These are phyloP conservation scores for Claviceps pusilla DNA, from an alignment of 2,329 filamentous ascomycete species.

Conservation along the genomic window DNA sequence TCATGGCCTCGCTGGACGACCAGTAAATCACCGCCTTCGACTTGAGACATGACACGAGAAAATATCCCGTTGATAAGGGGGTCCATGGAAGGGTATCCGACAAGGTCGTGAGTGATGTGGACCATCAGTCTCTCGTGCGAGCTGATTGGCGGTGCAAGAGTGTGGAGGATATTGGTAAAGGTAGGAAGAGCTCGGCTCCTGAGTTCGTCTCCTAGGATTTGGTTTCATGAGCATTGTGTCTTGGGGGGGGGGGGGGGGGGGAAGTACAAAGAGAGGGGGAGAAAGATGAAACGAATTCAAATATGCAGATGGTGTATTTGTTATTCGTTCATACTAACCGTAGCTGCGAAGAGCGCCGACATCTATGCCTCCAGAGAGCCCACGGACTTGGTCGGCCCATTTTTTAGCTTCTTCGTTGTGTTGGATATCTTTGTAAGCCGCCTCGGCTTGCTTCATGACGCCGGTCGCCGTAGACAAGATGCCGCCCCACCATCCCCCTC, in stretches of 20 bases:
- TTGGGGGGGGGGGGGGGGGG: background rate
- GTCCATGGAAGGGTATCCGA: conserved; percentile 87
- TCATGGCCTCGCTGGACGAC: conserved; percentile 91
- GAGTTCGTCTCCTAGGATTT: conserved; percentile 60
- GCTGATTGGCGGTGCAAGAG: conserved; percentile 86
- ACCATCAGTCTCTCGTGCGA: conserved; percentile 94
- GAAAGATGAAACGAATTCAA: background rate
- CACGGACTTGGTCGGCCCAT: conserved; percentile 87
- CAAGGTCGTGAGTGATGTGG: conserved; percentile 90
- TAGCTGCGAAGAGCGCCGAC: conserved; percentile 53
- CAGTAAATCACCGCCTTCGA: conserved; percentile 87
- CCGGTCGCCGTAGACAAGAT: conserved; percentile 69
- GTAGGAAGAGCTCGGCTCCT: conserved; percentile 79
- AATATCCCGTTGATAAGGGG: conserved; percentile 86
- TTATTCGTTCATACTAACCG: conserved; percentile 13
- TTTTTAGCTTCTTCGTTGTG: conserved; percentile 92
- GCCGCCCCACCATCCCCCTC: conserved; percentile 81
- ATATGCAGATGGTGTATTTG: background rate
- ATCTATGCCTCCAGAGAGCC: conserved; percentile 39
- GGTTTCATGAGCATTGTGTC: background rate
- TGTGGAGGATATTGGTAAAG: conserved; percentile 88
- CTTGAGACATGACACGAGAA: conserved; percentile 93
- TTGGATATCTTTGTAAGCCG: conserved; percentile 84
- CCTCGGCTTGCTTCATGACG: conserved; percentile 86
- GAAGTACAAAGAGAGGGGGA: too few species aligned